These are phyloP conservation scores for Penicillium chermesinum DNA, from an alignment of 495 filamentous ascomycete species.

Conservation along the genomic window DNA sequence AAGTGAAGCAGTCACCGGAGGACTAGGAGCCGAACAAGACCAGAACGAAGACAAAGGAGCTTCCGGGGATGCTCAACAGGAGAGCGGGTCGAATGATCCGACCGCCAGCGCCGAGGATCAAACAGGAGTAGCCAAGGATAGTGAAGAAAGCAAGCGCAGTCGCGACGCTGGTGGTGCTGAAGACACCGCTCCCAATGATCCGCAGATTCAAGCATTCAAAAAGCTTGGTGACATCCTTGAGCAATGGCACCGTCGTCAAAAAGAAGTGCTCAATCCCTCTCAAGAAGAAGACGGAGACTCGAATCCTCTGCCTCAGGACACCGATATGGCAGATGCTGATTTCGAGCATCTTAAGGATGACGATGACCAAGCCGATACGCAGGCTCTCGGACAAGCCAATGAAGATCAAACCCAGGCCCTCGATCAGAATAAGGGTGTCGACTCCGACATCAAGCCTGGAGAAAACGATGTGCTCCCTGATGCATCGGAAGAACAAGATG, in stretches of 20 bases:
- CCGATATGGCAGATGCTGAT: conserved; percentile 65
- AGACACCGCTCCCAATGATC: conserved; percentile 47
- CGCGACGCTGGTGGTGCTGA: conserved; percentile 39
- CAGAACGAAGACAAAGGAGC: conserved; percentile 60
- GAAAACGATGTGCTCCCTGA: conserved; percentile 56
- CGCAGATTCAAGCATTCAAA: conserved; percentile 64
- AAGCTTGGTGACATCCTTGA: conserved; percentile 93
- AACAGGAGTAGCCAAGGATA: conserved; percentile 37
- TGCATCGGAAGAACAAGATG: conserved; percentile 49
- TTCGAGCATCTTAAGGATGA: conserved; percentile 90
- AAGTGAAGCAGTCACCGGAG: conserved; percentile 43
- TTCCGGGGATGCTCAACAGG: conserved; percentile 59
- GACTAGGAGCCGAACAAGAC: conserved; percentile 41
- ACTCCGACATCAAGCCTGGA: conserved; percentile 57
- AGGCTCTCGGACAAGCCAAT: conserved; percentile 83
- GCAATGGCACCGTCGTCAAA: conserved; percentile 79
- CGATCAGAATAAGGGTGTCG: conserved; percentile 79
- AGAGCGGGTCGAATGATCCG: conserved; percentile 43
- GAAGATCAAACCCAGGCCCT: conserved; percentile 80
- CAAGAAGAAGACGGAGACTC: conserved; percentile 58
- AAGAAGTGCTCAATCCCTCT: conserved; percentile 66
- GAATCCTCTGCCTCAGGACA: conserved; percentile 48
- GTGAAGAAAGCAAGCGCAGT: conserved; percentile 42
- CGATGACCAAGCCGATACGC: conserved; percentile 70
- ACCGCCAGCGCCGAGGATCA: conserved; percentile 40